phyloP scores from a whole-genome alignment of 805 yeast species.

The Kuraishia capsulata region DNA sequence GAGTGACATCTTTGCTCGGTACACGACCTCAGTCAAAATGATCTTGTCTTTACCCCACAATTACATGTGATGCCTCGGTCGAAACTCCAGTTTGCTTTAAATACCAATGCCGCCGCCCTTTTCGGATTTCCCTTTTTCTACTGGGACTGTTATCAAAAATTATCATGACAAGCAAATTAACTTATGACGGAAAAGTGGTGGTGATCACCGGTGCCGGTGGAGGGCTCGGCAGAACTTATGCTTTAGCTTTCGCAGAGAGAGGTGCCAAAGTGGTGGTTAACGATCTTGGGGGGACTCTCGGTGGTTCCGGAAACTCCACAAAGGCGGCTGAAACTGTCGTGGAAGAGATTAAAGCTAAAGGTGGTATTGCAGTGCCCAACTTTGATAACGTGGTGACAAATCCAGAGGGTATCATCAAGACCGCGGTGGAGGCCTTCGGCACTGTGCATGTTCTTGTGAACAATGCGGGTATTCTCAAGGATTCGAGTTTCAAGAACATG shows the following conservation, averaged over 20 bases:
- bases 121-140: neutral
- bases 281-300: constrained; percentile 80
- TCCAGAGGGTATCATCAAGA: constrained; percentile 76
- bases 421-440: constrained; percentile 83
- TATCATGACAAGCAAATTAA: constrained; percentile 16
- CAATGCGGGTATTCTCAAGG: constrained; percentile 94
- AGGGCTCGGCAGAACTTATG: constrained; percentile 86
- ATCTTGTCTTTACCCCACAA: too few species aligned
- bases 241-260: constrained; percentile 75
- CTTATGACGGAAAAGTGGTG: constrained; percentile 78
- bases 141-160: neutral
- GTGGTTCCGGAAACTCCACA: constrained; percentile 61
- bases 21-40: too few species aligned
- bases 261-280: constrained; percentile 96
- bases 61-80: too few species aligned
- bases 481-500: constrained; percentile 82
- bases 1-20: too few species aligned
- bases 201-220: constrained; percentile 97
- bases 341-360: constrained; percentile 63
- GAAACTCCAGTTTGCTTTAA: too few species aligned
- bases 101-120: too few species aligned
- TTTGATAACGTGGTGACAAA: constrained; percentile 80
- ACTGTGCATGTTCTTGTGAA: constrained; percentile 82
- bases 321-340: constrained; percentile 87
- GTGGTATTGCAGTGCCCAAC: constrained; percentile 89